phyloP scores from a whole-genome alignment of 768 basidiomycete species.

The Rossbeevera mucosa region DNA sequence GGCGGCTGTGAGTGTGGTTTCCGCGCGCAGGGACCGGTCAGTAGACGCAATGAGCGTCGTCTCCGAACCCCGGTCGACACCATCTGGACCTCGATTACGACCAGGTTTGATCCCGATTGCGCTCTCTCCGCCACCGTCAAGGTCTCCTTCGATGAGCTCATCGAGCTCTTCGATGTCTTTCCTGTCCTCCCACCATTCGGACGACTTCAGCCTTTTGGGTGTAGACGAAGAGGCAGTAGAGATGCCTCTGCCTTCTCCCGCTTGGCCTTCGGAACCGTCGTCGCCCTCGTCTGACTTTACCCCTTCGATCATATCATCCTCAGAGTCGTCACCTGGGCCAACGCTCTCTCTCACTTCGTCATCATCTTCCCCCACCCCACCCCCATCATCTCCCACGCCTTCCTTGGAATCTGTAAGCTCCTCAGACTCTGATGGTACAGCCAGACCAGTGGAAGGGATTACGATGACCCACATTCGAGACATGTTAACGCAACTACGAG shows the following conservation, averaged over 20 bases:
- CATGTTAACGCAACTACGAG: slow-evolving; percentile 53
- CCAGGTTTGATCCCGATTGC: slow-evolving; percentile 30
- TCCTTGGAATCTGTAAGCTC: slow-evolving; percentile 16
- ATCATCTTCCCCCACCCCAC: slow-evolving; percentile 32
- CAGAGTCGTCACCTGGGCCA: slow-evolving; percentile 32
- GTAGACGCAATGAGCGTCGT: slow-evolving; percentile 43
- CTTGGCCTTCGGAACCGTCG: slow-evolving; percentile 33
- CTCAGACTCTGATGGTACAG: slow-evolving; percentile 34
- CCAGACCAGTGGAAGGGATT: slow-evolving; percentile 31
- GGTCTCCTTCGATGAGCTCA: slow-evolving; percentile 39
- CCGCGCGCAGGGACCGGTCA: slow-evolving; percentile 39
- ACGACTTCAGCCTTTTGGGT: slow-evolving; percentile 51
- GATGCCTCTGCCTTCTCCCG: slow-evolving; percentile 32
- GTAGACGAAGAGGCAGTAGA: slow-evolving; percentile 25
- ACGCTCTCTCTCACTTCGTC: slow-evolving; percentile 39
- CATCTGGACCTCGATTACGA: slow-evolving; percentile 24
- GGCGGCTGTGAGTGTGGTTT: slow-evolving; percentile 39
- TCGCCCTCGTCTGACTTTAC: slow-evolving; percentile 26
- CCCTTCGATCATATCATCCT: slow-evolving; percentile 32
- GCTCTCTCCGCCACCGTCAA: slow-evolving; percentile 41
- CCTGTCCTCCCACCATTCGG: slow-evolving; percentile 67
- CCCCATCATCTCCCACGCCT: slow-evolving; percentile 35
- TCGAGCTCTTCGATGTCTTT: slow-evolving; percentile 37
- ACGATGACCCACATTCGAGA: slow-evolving; percentile 45
- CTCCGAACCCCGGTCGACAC: slow-evolving; percentile 29